Conservation (phyloP, 306 rosid species). For the Abrus pulchellus region DNA sequence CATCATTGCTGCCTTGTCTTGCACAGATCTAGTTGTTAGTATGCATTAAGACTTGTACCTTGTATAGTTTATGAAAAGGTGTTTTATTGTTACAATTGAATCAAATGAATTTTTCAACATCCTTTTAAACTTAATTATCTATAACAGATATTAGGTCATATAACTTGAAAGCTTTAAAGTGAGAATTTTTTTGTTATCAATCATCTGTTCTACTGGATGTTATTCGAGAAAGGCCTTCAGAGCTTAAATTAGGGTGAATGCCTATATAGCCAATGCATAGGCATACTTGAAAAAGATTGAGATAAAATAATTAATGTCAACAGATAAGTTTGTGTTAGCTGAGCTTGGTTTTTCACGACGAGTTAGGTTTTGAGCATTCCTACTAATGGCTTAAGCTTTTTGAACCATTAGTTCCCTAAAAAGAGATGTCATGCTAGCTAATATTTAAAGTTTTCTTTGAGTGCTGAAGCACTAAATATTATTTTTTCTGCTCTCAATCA, state of each 20-base stretch:
- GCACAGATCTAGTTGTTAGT: not conserved
- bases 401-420: not conserved
- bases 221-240: conserved; percentile 8
- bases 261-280: not conserved
- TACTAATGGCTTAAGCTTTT: not conserved
- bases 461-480: not conserved
- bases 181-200: not conserved
- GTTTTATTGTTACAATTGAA: not conserved
- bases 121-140: not conserved
- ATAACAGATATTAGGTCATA: not conserved
- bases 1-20: conserved; percentile 15
- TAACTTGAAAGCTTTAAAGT: conserved; percentile 6
- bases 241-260: not conserved
- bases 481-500: conserved; percentile 16
- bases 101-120: not conserved
- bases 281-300: not conserved
- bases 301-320: not conserved
- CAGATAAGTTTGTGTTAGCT: conserved; percentile 14
- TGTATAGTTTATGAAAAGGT: not conserved
- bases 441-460: conserved; percentile 25
- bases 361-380: conserved; percentile 7
- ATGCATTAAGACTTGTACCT: not conserved
- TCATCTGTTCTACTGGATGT: not conserved
- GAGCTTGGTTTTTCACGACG: not conserved
- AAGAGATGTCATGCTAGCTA: conserved; percentile 14